phyloP scores from a whole-genome alignment of 768 basidiomycete species.

The Epithele typhae region DNA sequence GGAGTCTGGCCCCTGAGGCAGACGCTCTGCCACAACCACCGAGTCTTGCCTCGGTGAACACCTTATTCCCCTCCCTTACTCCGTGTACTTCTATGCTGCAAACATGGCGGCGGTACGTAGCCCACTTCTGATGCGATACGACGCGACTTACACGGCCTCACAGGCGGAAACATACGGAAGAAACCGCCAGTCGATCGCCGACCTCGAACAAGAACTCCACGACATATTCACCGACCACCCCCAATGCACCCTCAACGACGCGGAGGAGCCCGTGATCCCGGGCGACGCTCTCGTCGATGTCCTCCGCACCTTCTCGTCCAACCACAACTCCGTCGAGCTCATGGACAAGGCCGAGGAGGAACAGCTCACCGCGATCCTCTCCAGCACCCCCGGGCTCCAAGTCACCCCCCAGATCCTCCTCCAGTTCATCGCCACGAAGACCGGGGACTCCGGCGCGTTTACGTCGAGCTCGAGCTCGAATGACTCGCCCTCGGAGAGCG shows the following conservation, averaged over 20 bases:
- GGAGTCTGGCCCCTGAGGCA: not conserved
- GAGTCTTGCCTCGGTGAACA: not conserved
- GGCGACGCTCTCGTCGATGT: conserved; percentile 70
- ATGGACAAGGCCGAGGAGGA: conserved; percentile 59
- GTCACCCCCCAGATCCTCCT: conserved; percentile 67
- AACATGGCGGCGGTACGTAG: conserved; percentile 11
- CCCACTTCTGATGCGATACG: not conserved
- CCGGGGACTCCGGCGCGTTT: too few relatives aligned
- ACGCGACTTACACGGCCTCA: conserved; percentile 5
- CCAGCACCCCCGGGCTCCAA: conserved; percentile 55
- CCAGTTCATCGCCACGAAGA: conserved; percentile 49
- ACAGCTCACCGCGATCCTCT: conserved; percentile 54
- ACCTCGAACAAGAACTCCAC: conserved; percentile 66
- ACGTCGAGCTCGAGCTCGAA: conserved; percentile 15
- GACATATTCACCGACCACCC: conserved; percentile 66
- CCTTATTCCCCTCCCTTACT: conserved; percentile 3
- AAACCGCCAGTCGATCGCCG: conserved; percentile 64
- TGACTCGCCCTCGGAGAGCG: conserved; percentile 30
- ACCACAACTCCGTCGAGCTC: conserved; percentile 59
- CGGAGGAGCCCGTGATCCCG: conserved; percentile 62
- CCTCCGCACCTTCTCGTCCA: conserved; percentile 56
- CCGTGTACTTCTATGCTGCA: conserved; percentile 15
- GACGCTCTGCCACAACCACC: conserved; percentile 3
- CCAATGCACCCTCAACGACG: conserved; percentile 50
- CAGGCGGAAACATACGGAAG: conserved; percentile 39